Evolutionary conservation across 75 land plant species (phyloP).

Genomic region (Sequoiadendron giganteum): DNA sequence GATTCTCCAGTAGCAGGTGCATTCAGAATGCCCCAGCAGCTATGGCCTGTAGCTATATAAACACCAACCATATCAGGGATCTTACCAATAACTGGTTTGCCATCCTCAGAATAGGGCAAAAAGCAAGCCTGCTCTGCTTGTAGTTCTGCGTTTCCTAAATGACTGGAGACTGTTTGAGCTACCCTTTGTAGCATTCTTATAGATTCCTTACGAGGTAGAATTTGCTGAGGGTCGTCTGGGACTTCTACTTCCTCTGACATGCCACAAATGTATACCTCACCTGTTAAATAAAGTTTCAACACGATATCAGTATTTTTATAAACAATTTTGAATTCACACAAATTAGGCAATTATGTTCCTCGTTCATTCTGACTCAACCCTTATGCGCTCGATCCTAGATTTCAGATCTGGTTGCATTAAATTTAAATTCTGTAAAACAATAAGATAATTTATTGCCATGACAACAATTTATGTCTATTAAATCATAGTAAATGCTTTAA

Average conservation of each 20-base stretch:
- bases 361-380: background rate
- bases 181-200: conserved; percentile 58
- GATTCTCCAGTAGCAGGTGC: conserved; percentile 93
- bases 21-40: conserved; percentile 96
- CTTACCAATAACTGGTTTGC: conserved; percentile 73
- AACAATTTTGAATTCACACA: background rate
- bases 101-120: conserved; percentile 82
- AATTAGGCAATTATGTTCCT: background rate
- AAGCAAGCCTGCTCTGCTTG: conserved; percentile 86
- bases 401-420: background rate
- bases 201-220: conserved; percentile 51
- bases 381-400: background rate
- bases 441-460: too few species aligned
- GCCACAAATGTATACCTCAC: conserved; percentile 93
- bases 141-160: conserved; percentile 56
- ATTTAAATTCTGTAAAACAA: background rate
- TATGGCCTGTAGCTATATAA: conserved; percentile 88
- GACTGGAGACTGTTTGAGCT: conserved; percentile 68
- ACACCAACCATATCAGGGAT: conserved; percentile 68
- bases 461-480: too few species aligned
- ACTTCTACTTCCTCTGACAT: conserved; percentile 72
- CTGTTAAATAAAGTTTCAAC: conserved; percentile 23
- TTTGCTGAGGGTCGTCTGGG: conserved; percentile 68
- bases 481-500: too few species aligned
- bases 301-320: background rate